Conservation (phyloP, 768 basidiomycete genomes). For the Baorangia bicolor region DNA sequence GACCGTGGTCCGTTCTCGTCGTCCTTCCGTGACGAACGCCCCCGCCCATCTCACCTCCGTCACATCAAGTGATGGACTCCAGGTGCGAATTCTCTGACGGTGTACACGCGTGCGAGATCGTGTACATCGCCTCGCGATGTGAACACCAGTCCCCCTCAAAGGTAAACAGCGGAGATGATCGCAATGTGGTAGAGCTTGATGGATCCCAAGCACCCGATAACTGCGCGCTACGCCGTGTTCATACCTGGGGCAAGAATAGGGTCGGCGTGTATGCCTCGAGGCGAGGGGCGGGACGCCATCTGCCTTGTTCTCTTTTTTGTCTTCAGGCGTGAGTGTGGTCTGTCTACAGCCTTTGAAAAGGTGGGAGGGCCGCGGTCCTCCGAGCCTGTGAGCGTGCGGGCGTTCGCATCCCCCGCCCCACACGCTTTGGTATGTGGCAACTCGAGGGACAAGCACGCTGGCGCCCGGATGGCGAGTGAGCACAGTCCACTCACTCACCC, state of each 20-base stretch:
- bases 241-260: not conserved
- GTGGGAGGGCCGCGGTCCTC: slow-evolving; percentile 12
- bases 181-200: slow-evolving; percentile 9
- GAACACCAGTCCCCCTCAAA: not conserved
- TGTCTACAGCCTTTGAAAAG: not conserved
- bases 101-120: slow-evolving; percentile 2
- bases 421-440: not conserved
- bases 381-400: not conserved
- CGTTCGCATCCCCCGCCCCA: not conserved
- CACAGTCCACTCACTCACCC: not conserved
- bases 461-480: not conserved
- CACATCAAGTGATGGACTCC: not conserved
- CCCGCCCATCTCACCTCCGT: not conserved
- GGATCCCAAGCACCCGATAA: not conserved
- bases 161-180: slow-evolving; percentile 23
- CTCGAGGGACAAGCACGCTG: not conserved
- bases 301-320: not conserved
- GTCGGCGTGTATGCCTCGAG: slow-evolving; percentile 13
- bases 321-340: not conserved
- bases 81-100: not conserved
- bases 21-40: not conserved
- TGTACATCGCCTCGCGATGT: not conserved
- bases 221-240: slow-evolving; percentile 1
- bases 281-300: not conserved
- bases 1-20: not conserved